Conservation (phyloP, 768 basidiomycete species). For the Dioszegia hungarica region DNA sequence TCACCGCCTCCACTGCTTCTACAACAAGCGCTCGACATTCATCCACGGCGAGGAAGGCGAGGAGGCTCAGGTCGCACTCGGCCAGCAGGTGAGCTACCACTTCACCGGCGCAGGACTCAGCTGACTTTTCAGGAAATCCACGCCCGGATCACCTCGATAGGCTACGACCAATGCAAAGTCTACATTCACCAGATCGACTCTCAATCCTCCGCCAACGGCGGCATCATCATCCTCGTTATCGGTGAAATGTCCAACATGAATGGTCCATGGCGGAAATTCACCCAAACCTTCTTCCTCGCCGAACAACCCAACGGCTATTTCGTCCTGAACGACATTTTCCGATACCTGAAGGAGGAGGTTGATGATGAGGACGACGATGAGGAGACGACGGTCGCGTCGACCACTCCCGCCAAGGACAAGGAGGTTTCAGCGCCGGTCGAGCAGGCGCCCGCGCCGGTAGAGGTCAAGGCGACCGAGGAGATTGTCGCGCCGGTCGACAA, state of each 20-base stretch:
- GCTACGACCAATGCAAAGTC: conserved; percentile 94
- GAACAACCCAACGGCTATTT: conserved; percentile 99
- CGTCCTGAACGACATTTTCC: conserved; percentile 99
- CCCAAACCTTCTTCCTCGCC: conserved; percentile 98
- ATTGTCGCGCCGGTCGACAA: conserved; percentile 7
- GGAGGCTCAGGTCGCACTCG: conserved; percentile 79
- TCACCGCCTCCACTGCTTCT: conserved; percentile 94
- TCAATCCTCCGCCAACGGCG: conserved; percentile 87
- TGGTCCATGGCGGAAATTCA: conserved; percentile 94
- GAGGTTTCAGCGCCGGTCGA: conserved; percentile 5
- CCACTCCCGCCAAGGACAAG: conserved; percentile 11
- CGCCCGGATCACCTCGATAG: conserved; percentile 87
- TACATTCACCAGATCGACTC: conserved; percentile 98
- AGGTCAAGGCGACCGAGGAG: conserved; percentile 9
- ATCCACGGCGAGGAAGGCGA: conserved; percentile 97
- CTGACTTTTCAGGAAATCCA: conserved; percentile 74
- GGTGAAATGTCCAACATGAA: conserved; percentile 96
- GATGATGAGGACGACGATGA: conserved; percentile 64
- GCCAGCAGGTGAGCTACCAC: conserved; percentile 89
- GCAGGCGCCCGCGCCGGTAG: background rate
- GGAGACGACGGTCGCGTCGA: conserved; percentile 12
- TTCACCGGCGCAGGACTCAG: conserved; percentile 6
- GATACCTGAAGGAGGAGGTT: conserved; percentile 93
- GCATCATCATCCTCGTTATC: conserved; percentile 98
- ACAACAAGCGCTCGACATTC: conserved; percentile 95